phyloP scores from a whole-genome alignment of 495 filamentous ascomycete genomes.

The Penicillium taxi region DNA sequence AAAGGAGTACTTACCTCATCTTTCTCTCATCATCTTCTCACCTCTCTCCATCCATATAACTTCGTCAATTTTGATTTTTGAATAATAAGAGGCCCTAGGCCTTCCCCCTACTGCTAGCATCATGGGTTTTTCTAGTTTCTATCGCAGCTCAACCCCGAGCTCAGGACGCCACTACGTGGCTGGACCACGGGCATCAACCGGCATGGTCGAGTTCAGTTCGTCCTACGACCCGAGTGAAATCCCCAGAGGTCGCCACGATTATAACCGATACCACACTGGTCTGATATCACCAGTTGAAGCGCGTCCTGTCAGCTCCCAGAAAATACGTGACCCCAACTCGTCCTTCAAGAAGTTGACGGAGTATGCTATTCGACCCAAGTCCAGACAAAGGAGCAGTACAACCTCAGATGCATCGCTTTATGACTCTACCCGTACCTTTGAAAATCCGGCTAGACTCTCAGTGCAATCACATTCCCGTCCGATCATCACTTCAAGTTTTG shows the following conservation, averaged over 20 bases:
- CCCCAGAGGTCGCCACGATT: slow-evolving; percentile 18
- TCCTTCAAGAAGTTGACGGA: slow-evolving; percentile 34
- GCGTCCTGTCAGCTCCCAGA: slow-evolving; percentile 29
- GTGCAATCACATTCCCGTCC: slow-evolving; percentile 26
- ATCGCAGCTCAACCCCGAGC: slow-evolving; percentile 27
- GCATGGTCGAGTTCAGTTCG: slow-evolving; percentile 33
- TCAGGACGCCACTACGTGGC: slow-evolving; percentile 23
- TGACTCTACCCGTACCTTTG: too few relatives aligned
- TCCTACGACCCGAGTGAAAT: slow-evolving; percentile 31
- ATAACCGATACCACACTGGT: slow-evolving; percentile 31
- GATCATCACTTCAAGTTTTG: slow-evolving; percentile 20
- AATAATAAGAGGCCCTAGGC: too few relatives aligned
- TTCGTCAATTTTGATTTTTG: too few relatives aligned
- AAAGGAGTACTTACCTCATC: too few relatives aligned
- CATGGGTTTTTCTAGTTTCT: slow-evolving; percentile 14
- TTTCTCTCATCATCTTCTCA: too few relatives aligned
- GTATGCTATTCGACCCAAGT: slow-evolving; percentile 34
- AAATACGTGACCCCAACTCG: slow-evolving; percentile 26
- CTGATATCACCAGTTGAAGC: slow-evolving; percentile 28
- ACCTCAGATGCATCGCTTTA: slow-evolving; percentile 23
- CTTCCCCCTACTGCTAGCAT: too few relatives aligned
- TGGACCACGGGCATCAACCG: slow-evolving; percentile 43
- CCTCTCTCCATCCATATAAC: too few relatives aligned
- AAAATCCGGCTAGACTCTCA: slow-evolving; percentile 17
- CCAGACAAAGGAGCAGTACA: slow-evolving; percentile 30